Conservation (phyloP, 225 moss, liverwort and hornwort species). For the Pseudisothecium myosuroides region DNA sequence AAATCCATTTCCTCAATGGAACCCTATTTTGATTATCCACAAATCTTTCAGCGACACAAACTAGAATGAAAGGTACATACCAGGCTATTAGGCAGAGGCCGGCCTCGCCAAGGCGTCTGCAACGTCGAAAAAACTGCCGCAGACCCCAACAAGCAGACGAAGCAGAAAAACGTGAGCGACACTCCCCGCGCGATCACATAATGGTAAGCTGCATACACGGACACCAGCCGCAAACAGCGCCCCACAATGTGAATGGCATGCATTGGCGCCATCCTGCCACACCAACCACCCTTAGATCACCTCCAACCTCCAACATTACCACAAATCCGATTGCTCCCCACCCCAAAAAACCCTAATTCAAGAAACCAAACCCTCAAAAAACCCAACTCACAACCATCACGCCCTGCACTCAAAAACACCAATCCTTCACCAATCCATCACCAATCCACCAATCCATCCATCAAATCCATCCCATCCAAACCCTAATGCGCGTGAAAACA, state of each 20-base stretch:
- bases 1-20: background rate
- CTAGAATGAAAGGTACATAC: constrained; percentile 17
- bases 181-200: constrained; percentile 58
- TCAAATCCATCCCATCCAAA: background rate
- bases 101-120: constrained; percentile 90
- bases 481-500: background rate
- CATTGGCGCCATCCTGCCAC: constrained; percentile 58
- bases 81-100: constrained; percentile 60
- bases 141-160: constrained; percentile 78
- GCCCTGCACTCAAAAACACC: background rate
- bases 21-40: background rate
- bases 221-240: constrained; percentile 67
- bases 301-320: background rate
- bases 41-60: background rate
- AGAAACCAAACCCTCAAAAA: background rate
- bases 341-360: background rate
- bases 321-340: background rate
- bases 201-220: constrained; percentile 85
- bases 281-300: constrained; percentile 3
- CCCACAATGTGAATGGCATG: constrained; percentile 82
- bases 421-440: background rate
- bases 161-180: constrained; percentile 71
- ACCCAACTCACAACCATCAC: background rate
- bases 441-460: background rate
- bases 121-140: constrained; percentile 60